Percentiles rank a stretch among this genome's conserved stretches.
phyloP scores from a whole-genome alignment of 2,329 filamentous ascomycete genomes.

The Zasmidium cellare region DNA sequence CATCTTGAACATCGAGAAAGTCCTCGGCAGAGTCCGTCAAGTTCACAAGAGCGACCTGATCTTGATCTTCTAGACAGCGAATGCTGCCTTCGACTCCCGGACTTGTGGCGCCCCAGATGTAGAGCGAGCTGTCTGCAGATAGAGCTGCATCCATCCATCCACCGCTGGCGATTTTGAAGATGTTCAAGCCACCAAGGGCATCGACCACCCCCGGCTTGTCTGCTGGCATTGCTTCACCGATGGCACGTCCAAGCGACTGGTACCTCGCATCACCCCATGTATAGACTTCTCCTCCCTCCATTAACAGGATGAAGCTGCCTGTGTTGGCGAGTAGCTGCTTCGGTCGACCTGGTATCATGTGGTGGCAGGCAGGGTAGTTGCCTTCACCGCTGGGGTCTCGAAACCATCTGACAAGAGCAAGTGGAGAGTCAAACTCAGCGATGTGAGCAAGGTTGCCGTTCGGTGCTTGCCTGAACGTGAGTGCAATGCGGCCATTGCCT shows the following conservation, averaged over 20 bases:
- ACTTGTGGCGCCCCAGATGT: constrained; percentile 57
- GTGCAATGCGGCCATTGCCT: constrained; percentile 30
- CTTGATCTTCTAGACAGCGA: constrained; percentile 20
- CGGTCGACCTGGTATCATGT: constrained; percentile 30
- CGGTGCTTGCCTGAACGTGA: constrained; percentile 30
- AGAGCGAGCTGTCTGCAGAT: constrained; percentile 59
- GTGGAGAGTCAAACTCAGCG: constrained; percentile 29
- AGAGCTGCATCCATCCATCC: constrained; percentile 61
- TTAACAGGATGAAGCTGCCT: constrained; percentile 42
- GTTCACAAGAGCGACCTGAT: constrained; percentile 31
- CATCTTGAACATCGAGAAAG: constrained; percentile 52
- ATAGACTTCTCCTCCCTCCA: constrained; percentile 38
- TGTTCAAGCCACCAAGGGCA: constrained; percentile 53
- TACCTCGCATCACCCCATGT: constrained; percentile 62
- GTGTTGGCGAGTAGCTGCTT: constrained; percentile 37
- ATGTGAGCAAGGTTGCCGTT: constrained; percentile 27
- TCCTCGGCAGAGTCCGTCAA: constrained; percentile 41
- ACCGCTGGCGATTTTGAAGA: constrained; percentile 54
- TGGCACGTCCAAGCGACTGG: constrained; percentile 57
- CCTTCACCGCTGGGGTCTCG: constrained; percentile 22
- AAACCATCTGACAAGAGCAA: constrained; percentile 30
- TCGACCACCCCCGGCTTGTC: constrained; percentile 47
- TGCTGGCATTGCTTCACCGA: constrained; percentile 44
- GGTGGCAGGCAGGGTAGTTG: constrained; percentile 24
- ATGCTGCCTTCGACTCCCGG: constrained; percentile 27